Evolutionary conservation across 2,329 filamentous ascomycete genomes (phyloP).

Genomic region (Pestalotiopsis sp.): DNA sequence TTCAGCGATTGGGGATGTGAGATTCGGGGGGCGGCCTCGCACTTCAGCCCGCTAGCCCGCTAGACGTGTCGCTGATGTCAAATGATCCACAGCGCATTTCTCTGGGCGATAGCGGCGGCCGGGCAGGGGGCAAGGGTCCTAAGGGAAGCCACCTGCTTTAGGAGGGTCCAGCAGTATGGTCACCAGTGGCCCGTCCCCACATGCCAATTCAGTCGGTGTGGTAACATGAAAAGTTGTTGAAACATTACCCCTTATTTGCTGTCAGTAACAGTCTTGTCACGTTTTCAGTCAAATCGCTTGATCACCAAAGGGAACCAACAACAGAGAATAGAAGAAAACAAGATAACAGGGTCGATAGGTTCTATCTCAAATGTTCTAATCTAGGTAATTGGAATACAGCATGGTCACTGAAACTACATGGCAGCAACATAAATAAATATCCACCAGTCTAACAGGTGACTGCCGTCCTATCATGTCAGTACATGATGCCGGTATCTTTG

Average conservation of each 20-base stretch:
- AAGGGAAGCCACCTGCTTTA: too few species aligned
- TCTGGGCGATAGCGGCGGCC: neutral
- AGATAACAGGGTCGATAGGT: too few species aligned
- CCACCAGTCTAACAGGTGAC: neutral
- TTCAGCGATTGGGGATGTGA: neutral
- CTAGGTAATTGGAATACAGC: too few species aligned
- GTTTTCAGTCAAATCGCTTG: neutral
- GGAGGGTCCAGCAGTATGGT: neutral
- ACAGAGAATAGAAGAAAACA: too few species aligned
- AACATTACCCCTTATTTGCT: neutral
- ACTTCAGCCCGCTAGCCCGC: neutral
- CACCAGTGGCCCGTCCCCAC: neutral
- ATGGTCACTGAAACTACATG: neutral
- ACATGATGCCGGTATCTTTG: neutral
- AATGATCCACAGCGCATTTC: conserved; percentile 9
- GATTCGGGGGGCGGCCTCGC: neutral
- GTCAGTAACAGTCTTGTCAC: neutral
- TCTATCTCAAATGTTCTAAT: too few species aligned
- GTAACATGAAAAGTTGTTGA: neutral
- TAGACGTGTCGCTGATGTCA: conserved; percentile 7
- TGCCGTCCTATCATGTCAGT: neutral
- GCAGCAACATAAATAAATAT: neutral
- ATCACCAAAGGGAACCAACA: too few species aligned
- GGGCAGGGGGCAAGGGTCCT: neutral
- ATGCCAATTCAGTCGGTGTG: neutral